Percentiles rank a stretch among this genome's conserved stretches.
Conservation (phyloP, 2,329 filamentous ascomycete genomes). For the Microdochium trichocladiopsis region DNA sequence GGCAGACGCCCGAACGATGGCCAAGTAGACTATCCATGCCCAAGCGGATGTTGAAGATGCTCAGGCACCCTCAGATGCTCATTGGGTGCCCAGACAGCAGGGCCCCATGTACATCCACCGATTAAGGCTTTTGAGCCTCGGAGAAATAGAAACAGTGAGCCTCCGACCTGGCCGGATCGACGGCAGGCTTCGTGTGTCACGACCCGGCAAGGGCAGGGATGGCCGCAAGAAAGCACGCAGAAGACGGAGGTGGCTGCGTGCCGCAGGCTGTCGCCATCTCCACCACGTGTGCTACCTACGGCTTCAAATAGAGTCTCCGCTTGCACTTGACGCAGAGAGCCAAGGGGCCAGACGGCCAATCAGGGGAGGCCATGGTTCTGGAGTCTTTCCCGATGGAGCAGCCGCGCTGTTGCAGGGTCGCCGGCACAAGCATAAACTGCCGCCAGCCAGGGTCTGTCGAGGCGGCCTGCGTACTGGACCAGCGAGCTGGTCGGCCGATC, state of each 20-base stretch:
- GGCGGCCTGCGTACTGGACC: neutral
- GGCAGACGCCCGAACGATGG: neutral
- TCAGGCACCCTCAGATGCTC: neutral
- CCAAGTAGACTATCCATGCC: neutral
- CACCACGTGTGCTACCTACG: neutral
- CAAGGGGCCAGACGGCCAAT: neutral
- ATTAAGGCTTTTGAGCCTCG: too few relatives aligned
- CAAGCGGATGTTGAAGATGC: neutral
- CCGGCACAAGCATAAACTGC: neutral
- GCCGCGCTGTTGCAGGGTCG: neutral
- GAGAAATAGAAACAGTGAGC: neutral
- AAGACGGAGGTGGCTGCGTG: neutral
- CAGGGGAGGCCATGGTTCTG: neutral
- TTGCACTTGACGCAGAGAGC: too few relatives aligned
- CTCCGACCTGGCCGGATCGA: neutral
- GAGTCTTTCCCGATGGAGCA: neutral
- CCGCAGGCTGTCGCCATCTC: neutral
- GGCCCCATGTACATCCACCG: too few relatives aligned
- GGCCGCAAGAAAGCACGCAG: neutral
- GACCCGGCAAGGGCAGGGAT: too few relatives aligned
- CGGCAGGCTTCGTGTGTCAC: too few relatives aligned
- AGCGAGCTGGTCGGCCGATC: neutral
- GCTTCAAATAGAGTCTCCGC: neutral
- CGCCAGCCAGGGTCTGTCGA: neutral
- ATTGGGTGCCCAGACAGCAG: neutral